Evolutionary conservation across 2,329 filamentous ascomycete species (phyloP), one percentile per base, ranked within the genome.

Genomic region (Eutypa lata): DNA sequence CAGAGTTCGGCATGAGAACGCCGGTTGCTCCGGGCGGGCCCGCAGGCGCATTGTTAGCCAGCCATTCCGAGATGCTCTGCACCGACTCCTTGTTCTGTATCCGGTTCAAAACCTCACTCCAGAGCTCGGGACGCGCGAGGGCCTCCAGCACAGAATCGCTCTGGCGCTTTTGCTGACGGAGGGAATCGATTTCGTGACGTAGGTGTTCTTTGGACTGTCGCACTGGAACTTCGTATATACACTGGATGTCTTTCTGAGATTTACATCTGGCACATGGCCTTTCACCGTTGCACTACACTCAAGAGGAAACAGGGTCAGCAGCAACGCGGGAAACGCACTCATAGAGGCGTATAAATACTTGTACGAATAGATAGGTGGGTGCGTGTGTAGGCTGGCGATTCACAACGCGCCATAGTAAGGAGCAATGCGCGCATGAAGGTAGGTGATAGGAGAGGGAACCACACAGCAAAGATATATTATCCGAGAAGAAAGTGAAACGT

Each of bases 151-250:
- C 76, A 28, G 75, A 75, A 24, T 86, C 79, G 64, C 71, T 82
- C 44, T 76, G 77, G 21, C 75, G 77, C 61, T 84, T 79, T 42
- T 79, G 76, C 16, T 73, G 73, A 47, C 79, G 79, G 35, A 87
- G 68, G 24, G 68, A 69, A 50, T 86, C 83, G 54, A 86, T 83
- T 61, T 86, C 83, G 61, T 71, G 72, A 44, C 83, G 77, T 5
- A 87, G 74, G 49, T 78, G 77, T 55, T 86, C 83, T 56, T 87
- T 87, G 11, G 82, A 85, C 58, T 85, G 82, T 44, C 83, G 81
- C 5, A 86, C 77, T 0, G 83, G 83, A 7, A 84, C 64, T 58
- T 86, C 82, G 69, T 87, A 87, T 22, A 83, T 63, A 55, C 83
- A 87, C 22, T 83, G 76, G 38, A 76, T 68, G 31, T 79, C 77